Evolutionary conservation across 2,329 filamentous ascomycete genomes (phyloP), one percentile per base, ranked within the genome.

Genomic region (Biscogniauxia sp.): DNA sequence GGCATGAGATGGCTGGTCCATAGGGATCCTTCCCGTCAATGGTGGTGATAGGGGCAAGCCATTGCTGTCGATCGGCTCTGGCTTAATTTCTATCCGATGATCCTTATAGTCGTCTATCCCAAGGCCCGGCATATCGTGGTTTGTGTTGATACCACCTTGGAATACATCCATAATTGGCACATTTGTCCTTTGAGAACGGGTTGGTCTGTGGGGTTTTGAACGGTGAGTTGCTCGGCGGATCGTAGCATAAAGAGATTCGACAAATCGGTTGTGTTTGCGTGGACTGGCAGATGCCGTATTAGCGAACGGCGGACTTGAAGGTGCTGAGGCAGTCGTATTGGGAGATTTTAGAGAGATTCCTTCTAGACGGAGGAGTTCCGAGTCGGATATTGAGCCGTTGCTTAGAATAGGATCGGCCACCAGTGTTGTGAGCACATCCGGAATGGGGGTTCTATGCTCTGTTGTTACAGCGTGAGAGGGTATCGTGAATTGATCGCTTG

Each of bases 311-410:
- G 71, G 71, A 26, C 65, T 73, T 11, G 66, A 64, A 20, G 69
- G 68, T 19, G 66, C 68, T 37, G 71, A 68, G 13, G 56, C 58
- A 56, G 64, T 69, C 52, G 64, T 58, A 53, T 60, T 66, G 17
- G 69, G 69, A 17, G 72, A 73, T 45, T 76, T 75, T 25, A 81
- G 66, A n/a, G 78, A 78, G 63, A 82, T 81, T n/a, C 77, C 77
- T 64, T 81, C 78, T 2, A 82, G 73, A 28, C 75, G 73, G 8
- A 79, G 74, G n/a, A 82, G 72, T 65, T 81, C 79, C 45, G 78
- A 78, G 62, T 82, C 79, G 3, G 79, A 81, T 70, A 82, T 78
- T 60, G 78, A 79, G 23, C 70, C 75, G 15, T 72, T 72, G 49
- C 72, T 72, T 13, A 73, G 61, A 55, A 73, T 53, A 26, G 72